A percentile compares a stretch with the other conserved stretches of the same genome.
These are phyloP conservation scores for Penicillium rolfsii DNA, from an alignment of 2,329 filamentous ascomycete species.

Conservation along the genomic window DNA sequence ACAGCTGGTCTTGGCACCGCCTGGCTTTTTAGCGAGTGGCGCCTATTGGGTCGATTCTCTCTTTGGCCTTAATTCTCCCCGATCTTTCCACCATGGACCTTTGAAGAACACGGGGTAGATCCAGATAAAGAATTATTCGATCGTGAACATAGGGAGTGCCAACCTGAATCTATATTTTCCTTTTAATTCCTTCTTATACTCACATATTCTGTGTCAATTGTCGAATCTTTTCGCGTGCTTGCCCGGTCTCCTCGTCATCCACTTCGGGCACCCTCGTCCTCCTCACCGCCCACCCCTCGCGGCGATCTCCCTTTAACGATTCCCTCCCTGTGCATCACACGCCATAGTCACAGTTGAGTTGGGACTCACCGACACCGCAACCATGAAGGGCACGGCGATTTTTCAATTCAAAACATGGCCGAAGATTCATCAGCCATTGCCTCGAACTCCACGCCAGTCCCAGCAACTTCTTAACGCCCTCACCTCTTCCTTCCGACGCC, in stretches of 20 bases:
- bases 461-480: conserved; percentile 63
- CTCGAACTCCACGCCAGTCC: conserved; percentile 61
- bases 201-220: neutral
- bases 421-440: conserved; percentile 56
- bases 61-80: neutral
- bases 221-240: conserved; percentile 1
- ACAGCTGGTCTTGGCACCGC: conserved; percentile 31
- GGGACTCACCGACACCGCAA: conserved; percentile 23
- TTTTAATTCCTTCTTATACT: neutral
- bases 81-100: neutral
- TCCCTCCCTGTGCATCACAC: neutral
- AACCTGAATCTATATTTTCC: neutral
- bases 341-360: conserved; percentile 1
- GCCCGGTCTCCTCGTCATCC: conserved; percentile 31
- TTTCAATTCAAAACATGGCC: conserved; percentile 55
- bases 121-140: neutral
- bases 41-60: conserved; percentile 25
- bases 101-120: neutral
- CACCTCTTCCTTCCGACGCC: conserved; percentile 65
- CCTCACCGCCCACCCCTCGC: conserved; percentile 34
- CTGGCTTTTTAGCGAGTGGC: conserved; percentile 40
- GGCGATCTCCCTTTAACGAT: conserved; percentile 20
- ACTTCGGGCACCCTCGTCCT: conserved; percentile 17
- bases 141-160: neutral
- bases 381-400: conserved; percentile 57